A percentile compares a stretch with the other conserved stretches of the same genome.
Conservation (phyloP, 345 rosid species). For the Murraya paniculata region DNA sequence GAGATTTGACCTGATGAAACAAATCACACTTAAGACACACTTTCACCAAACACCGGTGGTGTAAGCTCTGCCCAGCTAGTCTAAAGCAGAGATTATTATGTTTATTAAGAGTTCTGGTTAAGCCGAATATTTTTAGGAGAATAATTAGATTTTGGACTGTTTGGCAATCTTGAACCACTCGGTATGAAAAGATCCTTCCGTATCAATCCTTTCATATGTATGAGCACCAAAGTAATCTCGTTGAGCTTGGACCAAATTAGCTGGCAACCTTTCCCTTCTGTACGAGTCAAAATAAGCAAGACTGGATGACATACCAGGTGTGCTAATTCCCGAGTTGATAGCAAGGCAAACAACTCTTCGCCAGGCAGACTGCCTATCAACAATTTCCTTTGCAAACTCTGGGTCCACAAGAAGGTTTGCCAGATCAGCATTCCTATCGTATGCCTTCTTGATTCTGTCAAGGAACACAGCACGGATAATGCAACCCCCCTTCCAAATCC, state of each 20-base stretch:
- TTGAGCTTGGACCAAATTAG: slow-evolving; percentile 97
- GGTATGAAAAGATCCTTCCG: slow-evolving; percentile 90
- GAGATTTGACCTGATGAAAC: not conserved
- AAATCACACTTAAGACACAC: not conserved
- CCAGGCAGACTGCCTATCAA: slow-evolving; percentile 95
- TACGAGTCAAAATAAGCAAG: slow-evolving; percentile 92
- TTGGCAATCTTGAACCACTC: slow-evolving; percentile 98
- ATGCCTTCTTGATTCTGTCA: slow-evolving; percentile 95
- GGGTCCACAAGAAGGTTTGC: slow-evolving; percentile 94
- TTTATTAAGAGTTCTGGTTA: slow-evolving; percentile 17
- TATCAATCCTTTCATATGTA: slow-evolving; percentile 88
- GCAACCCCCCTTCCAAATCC: slow-evolving; percentile 99
- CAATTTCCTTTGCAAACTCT: slow-evolving; percentile 89
- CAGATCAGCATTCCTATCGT: slow-evolving; percentile 80
- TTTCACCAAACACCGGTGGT: not conserved
- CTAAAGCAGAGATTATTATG: slow-evolving; percentile 29
- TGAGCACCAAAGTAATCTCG: slow-evolving; percentile 97
- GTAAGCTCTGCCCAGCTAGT: slow-evolving; percentile 14
- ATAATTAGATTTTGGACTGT: slow-evolving; percentile 43
- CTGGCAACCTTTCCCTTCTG: slow-evolving; percentile 79
- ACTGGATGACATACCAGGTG: slow-evolving; percentile 95
- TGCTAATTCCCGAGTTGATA: slow-evolving; percentile 84
- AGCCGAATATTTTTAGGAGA: slow-evolving; percentile 12
- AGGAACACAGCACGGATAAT: slow-evolving; percentile 89
- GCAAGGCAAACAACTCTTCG: slow-evolving; percentile 85